Percentiles rank a stretch among this genome's conserved stretches.
These are phyloP conservation scores for Castanopsis chinensis DNA, from an alignment of 306 rosid genomes.

Conservation along the genomic window DNA sequence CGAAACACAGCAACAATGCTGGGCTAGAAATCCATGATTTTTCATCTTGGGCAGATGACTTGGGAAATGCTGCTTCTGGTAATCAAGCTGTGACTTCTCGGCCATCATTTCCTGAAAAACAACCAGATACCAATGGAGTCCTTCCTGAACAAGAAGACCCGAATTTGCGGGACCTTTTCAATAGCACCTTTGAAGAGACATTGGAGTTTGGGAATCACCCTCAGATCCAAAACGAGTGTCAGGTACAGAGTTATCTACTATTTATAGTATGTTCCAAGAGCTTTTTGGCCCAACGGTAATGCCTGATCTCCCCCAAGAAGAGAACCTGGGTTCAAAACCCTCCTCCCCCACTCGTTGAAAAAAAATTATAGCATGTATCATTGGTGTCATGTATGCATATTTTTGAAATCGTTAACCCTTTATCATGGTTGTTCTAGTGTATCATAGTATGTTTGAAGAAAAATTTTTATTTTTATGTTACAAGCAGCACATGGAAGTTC, in stretches of 20 bases:
- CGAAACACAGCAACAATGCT: slow-evolving; percentile 30
- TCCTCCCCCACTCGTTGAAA: no score
- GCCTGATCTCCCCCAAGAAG: no score
- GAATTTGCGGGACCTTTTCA: slow-evolving; percentile 24
- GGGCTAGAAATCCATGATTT: slow-evolving; percentile 31
- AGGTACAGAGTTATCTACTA: slow-evolving; percentile 46
- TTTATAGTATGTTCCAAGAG: not conserved
- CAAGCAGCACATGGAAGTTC: not conserved
- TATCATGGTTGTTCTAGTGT: not conserved
- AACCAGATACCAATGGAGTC: slow-evolving; percentile 25
- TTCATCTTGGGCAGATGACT: slow-evolving; percentile 34
- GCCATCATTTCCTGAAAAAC: slow-evolving; percentile 42
- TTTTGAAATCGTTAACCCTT: not conserved
- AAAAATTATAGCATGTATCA: no score
- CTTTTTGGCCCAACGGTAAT: no score
- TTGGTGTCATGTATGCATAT: not conserved
- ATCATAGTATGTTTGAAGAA: not conserved
- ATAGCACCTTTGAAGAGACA: slow-evolving; percentile 27
- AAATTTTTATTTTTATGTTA: not conserved
- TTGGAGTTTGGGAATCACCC: slow-evolving; percentile 27
- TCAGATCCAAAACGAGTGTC: slow-evolving; percentile 47
- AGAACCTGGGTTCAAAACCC: slow-evolving; percentile 22
- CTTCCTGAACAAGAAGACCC: slow-evolving; percentile 44
- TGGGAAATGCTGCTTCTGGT: slow-evolving; percentile 35
- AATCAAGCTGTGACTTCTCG: slow-evolving; percentile 41